Percentiles rank a stretch among this genome's conserved stretches.
These are phyloP conservation scores for Asterophora lycoperdoides DNA, from an alignment of 768 basidiomycete genomes.

Conservation along the genomic window DNA sequence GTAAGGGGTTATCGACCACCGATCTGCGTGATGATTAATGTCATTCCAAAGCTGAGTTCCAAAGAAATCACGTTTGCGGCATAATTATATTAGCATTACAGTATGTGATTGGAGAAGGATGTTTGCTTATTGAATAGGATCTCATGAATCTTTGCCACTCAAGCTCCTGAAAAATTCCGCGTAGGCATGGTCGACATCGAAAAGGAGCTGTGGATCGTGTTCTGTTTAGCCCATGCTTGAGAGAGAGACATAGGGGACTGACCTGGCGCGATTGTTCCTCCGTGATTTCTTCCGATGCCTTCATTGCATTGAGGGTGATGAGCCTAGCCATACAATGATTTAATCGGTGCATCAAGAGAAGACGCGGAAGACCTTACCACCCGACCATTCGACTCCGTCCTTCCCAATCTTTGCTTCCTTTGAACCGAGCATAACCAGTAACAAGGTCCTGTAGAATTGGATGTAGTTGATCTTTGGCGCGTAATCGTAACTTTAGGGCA, in stretches of 20 bases:
- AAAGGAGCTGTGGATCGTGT: conserved; percentile 59
- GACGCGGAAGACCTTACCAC: conserved; percentile 56
- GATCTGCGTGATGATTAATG: too few species aligned
- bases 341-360: background rate
- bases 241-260: conserved; percentile 13
- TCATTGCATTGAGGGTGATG: conserved; percentile 95
- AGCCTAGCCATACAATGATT: conserved; percentile 50
- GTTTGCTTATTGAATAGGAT: too few species aligned
- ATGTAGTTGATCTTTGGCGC: conserved; percentile 97
- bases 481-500: conserved; percentile 83
- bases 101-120: too few species aligned
- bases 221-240: background rate
- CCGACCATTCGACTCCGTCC: conserved; percentile 89
- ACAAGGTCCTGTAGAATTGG: conserved; percentile 95
- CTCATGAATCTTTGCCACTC: conserved; percentile 37
- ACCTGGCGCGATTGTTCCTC: conserved; percentile 96
- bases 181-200: conserved; percentile 96
- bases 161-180: conserved; percentile 87
- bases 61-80: too few species aligned
- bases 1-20: too few species aligned
- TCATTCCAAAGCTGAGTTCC: too few species aligned
- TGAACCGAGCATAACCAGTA: conserved; percentile 89
- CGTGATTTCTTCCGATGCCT: conserved; percentile 91
- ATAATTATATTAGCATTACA: too few species aligned
- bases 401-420: conserved; percentile 94